Evolutionary conservation across 2,329 filamentous ascomycete species (phyloP).

Genomic region (Fusarium mangiferae): DNA sequence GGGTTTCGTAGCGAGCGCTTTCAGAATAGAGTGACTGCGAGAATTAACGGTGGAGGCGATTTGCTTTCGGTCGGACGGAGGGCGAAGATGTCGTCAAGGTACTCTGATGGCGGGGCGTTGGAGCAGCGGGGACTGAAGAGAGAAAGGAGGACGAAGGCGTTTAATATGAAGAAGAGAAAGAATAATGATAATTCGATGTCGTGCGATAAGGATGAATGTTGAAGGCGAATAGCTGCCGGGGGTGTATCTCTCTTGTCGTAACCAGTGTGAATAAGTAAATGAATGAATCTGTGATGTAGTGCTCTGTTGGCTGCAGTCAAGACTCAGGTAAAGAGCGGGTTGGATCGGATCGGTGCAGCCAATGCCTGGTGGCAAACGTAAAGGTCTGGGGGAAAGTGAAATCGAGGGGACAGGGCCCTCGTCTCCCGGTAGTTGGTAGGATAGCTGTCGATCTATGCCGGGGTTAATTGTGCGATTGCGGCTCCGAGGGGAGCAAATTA

Average conservation of each 20-base stretch:
- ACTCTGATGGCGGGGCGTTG: conserved; percentile 25
- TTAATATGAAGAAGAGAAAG: not conserved
- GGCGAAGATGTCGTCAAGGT: conserved; percentile 10
- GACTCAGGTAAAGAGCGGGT: conserved; percentile 15
- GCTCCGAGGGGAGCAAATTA: conserved; percentile 25
- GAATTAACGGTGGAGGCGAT: not conserved
- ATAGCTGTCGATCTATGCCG: conserved; percentile 1
- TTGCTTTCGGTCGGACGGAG: conserved; percentile 31
- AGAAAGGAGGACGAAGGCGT: not conserved
- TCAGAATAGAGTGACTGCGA: not conserved
- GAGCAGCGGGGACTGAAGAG: conserved; percentile 1
- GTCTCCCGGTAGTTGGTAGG: conserved; percentile 18
- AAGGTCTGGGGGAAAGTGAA: conserved; percentile 4
- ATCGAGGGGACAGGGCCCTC: conserved; percentile 20
- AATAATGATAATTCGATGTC: not conserved
- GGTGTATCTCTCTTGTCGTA: not conserved
- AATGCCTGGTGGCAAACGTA: conserved; percentile 26
- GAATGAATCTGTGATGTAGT: not conserved
- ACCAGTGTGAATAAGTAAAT: not conserved
- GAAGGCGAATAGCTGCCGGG: not conserved
- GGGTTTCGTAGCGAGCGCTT: not conserved
- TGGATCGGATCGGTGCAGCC: conserved; percentile 35
- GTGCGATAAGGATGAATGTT: not conserved
- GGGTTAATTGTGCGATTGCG: conserved; percentile 25
- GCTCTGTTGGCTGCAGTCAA: not conserved